Conservation (phyloP, 2,329 filamentous ascomycete species). For the Coniochaeta pulveracea region DNA sequence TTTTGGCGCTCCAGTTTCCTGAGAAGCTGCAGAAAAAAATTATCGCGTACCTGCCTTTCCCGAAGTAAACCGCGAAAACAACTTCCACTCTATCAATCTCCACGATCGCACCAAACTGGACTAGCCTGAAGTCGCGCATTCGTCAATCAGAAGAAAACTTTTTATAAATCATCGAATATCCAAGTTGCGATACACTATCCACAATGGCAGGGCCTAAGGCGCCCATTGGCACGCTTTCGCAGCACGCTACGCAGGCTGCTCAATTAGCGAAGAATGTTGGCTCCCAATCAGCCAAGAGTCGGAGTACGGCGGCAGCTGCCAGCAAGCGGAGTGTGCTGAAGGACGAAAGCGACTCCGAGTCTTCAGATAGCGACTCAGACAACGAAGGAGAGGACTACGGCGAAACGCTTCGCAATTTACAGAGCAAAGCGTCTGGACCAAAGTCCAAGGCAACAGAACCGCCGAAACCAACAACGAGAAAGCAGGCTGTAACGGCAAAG, state of each 20-base stretch:
- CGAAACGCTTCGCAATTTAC: not conserved
- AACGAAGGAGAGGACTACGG: constrained; percentile 5
- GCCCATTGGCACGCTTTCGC: constrained; percentile 17
- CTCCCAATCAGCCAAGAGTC: too few species aligned
- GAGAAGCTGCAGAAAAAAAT: too few species aligned
- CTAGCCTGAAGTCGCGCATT: too few species aligned
- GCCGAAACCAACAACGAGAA: constrained; percentile 5
- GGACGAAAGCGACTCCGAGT: constrained; percentile 7
- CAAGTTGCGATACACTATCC: not conserved
- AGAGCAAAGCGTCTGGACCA: not conserved
- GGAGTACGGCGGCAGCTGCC: too few species aligned
- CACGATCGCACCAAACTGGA: too few species aligned
- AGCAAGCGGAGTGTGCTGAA: constrained; percentile 8
- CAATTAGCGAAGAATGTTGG: too few species aligned
- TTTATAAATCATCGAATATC: not conserved
- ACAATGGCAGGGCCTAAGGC: constrained; percentile 17
- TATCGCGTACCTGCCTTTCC: too few species aligned
- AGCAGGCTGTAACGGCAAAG: constrained; percentile 5
- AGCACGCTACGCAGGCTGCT: constrained; percentile 14
- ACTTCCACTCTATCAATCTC: too few species aligned
- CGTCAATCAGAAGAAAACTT: too few species aligned
- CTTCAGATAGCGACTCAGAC: constrained; percentile 9
- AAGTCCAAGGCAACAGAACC: constrained; percentile 3
- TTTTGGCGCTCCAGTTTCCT: too few species aligned
- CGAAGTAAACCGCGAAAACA: too few species aligned